Base-by-base conservation (phyloP, 441 rosid species). In the Erodium texanum region DNA sequence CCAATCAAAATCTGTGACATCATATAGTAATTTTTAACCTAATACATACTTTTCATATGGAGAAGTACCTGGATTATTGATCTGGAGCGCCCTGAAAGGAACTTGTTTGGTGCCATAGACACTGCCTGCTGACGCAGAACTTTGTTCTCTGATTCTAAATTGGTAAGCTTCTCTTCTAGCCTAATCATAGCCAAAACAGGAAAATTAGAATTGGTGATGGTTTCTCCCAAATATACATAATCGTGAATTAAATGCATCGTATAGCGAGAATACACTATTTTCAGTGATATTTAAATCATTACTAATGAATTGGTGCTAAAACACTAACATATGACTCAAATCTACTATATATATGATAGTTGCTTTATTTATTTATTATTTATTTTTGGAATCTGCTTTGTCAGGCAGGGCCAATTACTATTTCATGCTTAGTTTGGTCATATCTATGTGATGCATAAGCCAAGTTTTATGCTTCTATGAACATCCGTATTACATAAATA, bases 101-200 rank as follows among this genome's bases (percentile, higher is more conserved):
- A 89, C 81, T 89, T 92, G 66, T 86, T 95, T n/a, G 99, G 98
- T 78, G 99, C 88, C 88, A 95, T 86, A 38, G 98, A 87, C 72
- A 95, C 90, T 65, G 97, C 96, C 77, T 95, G 99, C 74, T 95
- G 99, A 61, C 97, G 81, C 27, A 95, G 82, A 66, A 92, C 99
- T 87, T 90, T 85, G 73, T 92, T 92, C 83, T 92, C 99, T 7
- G 99, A 95, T 79, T 92, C 97, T 73, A 90, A 75, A 73, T 95
- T 95, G 68, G 71, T 70, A 67, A 92, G 83, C 77, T 90, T 95
- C 82, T 95, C 99, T 77, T 95, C 98, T 78, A 87, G 81, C 86
- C 98, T 90, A 75, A 72, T 78, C 74, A 75, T 36, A 38, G 67
- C 63, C 19, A 65, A 64, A 74, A 4, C 6, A 71, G 34, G 36